Base-by-base conservation (phyloP, 257 asterid species). In the Solanum habrochaites region DNA sequence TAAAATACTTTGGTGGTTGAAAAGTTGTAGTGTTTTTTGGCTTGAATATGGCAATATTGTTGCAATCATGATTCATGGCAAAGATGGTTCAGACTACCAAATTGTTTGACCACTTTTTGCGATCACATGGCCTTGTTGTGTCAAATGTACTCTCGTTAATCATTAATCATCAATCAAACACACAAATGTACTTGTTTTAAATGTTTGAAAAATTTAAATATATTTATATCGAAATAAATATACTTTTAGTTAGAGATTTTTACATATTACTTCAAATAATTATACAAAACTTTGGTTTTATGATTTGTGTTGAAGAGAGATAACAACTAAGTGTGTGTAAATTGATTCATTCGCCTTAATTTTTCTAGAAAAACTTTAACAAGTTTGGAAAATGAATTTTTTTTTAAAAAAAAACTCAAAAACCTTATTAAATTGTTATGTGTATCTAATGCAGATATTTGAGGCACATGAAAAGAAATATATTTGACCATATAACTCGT, bases 281-380 rank as follows among this genome's bases (percentile, higher is more conserved):
- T 64, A 11, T 5, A n/a, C 16, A 16, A 32, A 71, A 32, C 27
- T 8, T 72, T 35, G 16, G 15, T 72, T 29, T 70, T 70, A n/a
- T 31, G 14, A 70, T 16, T 5, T 70, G 3, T 7, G 10, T 7
- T 31, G 42, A 15, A 7, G 11, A 31, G 1, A 31, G 25, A 42
- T 25, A 4, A 60, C 27, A 25, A 1, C 2, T 6, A 2, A 32
- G 4, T 64, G 35, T 7, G 4, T 16, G 18, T 5, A 64, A 64
- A 64, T 3, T n/a, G 31, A 7, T 64, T n/a, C 0, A 0, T 1
- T 2, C 4, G 15, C 18, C 2, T 5, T 3, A 2, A 64, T 5
- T 12, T 11, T 4, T 62, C 0, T 23, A n/a, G 7, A 62, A 10
- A 62, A 10, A 62, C 2, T 0, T 11, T 5, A 8, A 12, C 2